Conservation (phyloP, 169 alveolate genomes). For the Babesia bigemina region DNA sequence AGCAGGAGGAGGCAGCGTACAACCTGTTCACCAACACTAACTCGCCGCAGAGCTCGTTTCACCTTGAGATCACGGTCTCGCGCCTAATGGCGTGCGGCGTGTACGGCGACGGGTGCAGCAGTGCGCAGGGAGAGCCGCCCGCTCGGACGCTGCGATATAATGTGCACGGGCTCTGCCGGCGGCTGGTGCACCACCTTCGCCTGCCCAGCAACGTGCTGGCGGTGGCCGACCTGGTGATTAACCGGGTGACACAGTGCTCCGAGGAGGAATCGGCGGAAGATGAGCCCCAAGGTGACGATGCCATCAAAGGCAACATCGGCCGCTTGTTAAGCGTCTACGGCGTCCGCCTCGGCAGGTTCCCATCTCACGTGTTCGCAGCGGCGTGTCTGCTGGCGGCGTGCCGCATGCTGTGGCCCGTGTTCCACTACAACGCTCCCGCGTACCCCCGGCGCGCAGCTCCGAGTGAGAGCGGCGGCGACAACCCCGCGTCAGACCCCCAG, state of each 20-base stretch:
- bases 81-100: constrained; percentile 36
- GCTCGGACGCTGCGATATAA: background rate
- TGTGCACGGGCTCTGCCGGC: constrained; percentile 46
- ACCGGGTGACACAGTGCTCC: background rate
- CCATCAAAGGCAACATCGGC: background rate
- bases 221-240: constrained; percentile 36
- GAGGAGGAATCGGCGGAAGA: background rate
- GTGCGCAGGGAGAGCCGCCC: background rate
- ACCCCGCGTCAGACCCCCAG: no score
- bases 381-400: constrained; percentile 56
- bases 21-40: constrained; percentile 43
- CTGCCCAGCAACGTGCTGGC: constrained; percentile 40
- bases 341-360: constrained; percentile 21
- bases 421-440: constrained; percentile 55
- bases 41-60: constrained; percentile 34
- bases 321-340: constrained; percentile 42
- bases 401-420: constrained; percentile 64
- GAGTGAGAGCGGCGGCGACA: background rate
- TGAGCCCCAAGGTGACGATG: background rate
- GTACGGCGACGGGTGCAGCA: background rate
- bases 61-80: constrained; percentile 29
- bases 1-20: constrained; percentile 32
- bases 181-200: constrained; percentile 45
- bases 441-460: constrained; percentile 12
- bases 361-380: constrained; percentile 35